Conservation (phyloP, 345 rosid species). For the Eucalyptus fibrosa region DNA sequence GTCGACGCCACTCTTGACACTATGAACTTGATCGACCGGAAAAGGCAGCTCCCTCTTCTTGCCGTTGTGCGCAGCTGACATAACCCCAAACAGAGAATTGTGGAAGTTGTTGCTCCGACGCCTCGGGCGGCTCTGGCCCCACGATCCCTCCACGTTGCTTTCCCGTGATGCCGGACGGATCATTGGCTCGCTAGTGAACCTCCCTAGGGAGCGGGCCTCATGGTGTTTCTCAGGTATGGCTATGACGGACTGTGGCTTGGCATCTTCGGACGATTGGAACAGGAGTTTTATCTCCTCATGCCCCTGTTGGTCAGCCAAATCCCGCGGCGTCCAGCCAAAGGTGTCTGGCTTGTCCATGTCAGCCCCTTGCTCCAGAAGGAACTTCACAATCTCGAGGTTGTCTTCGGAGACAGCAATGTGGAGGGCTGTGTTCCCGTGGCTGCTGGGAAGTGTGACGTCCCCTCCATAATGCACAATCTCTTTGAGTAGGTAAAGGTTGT, state of each 20-base stretch:
- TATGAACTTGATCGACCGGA: neutral
- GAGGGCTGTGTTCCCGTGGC: constrained; percentile 58
- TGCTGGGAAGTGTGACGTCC: constrained; percentile 33
- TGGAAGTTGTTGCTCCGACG: constrained; percentile 46
- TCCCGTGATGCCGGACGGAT: constrained; percentile 25
- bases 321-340: constrained; percentile 58
- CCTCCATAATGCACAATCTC: constrained; percentile 47
- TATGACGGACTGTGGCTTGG: constrained; percentile 13
- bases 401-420: constrained; percentile 77
- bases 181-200: constrained; percentile 63
- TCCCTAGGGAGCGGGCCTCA: constrained; percentile 34
- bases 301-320: constrained; percentile 80
- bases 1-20: neutral
- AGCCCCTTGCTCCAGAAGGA: constrained; percentile 58
- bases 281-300: constrained; percentile 59
- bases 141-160: constrained; percentile 32
- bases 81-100: constrained; percentile 68
- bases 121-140: constrained; percentile 29
- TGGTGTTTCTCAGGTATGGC: constrained; percentile 32
- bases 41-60: constrained; percentile 16
- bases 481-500: constrained; percentile 42
- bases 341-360: constrained; percentile 45
- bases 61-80: constrained; percentile 37
- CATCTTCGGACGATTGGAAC: constrained; percentile 24
- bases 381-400: constrained; percentile 52